These are phyloP conservation scores for Aspergillus viridinutans DNA, from an alignment of 2,329 filamentous ascomycete species.

Conservation along the genomic window DNA sequence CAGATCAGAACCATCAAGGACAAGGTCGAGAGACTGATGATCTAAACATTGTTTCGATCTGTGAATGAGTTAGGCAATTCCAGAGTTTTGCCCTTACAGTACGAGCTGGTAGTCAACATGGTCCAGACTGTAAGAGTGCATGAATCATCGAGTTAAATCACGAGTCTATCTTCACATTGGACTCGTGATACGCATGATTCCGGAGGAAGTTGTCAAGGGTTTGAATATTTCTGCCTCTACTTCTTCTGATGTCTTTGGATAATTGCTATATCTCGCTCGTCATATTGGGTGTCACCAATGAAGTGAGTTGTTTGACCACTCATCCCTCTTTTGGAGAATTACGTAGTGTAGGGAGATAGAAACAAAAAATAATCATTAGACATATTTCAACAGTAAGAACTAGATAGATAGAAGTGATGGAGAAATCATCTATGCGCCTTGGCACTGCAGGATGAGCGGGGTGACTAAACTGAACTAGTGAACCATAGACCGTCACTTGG, in stretches of 20 bases:
- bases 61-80: background rate
- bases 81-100: background rate
- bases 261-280: background rate
- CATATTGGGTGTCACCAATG: background rate
- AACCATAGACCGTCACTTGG: background rate
- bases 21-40: conserved; percentile 93
- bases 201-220: background rate
- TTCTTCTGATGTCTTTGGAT: background rate
- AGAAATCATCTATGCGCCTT: background rate
- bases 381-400: background rate
- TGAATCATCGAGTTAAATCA: background rate
- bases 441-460: background rate
- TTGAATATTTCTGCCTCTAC: background rate
- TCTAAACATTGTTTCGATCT: conserved; percentile 52
- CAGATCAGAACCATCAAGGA: conserved; percentile 88
- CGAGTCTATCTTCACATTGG: background rate
- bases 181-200: background rate
- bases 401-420: background rate
- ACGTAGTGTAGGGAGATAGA: background rate
- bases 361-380: background rate
- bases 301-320: background rate
- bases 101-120: background rate
- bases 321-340: background rate
- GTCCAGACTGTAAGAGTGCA: background rate
- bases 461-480: background rate